Base-by-base conservation (phyloP, 1,284 basidiomycete genomes). In the Trichosporon asahii region DNA sequence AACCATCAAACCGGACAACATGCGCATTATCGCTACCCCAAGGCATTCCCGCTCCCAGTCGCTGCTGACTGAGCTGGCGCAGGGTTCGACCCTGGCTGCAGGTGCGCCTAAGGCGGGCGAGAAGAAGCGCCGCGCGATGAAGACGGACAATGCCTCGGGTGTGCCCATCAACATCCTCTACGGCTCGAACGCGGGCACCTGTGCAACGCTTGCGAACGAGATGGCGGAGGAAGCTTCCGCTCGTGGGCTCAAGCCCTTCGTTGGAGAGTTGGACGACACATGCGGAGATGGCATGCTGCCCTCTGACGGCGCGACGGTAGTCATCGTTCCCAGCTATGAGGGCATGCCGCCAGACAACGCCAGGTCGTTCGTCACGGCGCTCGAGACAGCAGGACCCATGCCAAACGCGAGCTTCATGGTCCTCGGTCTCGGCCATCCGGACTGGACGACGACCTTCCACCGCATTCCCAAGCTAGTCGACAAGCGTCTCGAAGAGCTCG, bases 401-500 rank as follows among this genome's bases (percentile, higher is more conserved):
- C 79, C 76, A 2, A 79, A 76, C 27, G 65, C 76, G 29, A 79
- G 80, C 23, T 88, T 82, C 71, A 84, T 84, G 5, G 85, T 88
- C 23, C 87, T 88, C 68, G 87, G 87, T 1, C 86, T 85, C 68
- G 87, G 87, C 9, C 86, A 87, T 75, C 83, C 81, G 65, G 87
- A 87, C 73, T 88, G 87, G 87, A 82, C 82, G 25, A 76, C 81
- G 40, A 87, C 87, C 2, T 88, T 84, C 76, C 87, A 87, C 77
- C 80, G 82, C n/a, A 85, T 88, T 25, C 87, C 87, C 7, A 84
- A 64, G 60, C 72, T 85, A 1, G 79, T 85, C 70, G 86, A 87
- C 75, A 75, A 79, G 8, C 69, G 77, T 12, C 73, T 88, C 7
- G 84, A 78, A 46, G 74, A 80, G 65, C 78, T 77, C 33, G 86